Evolutionary conservation across 1,139 yeast species (phyloP), one percentile per base, ranked within the genome.

Genomic region (Yamadazyma atlantica): DNA sequence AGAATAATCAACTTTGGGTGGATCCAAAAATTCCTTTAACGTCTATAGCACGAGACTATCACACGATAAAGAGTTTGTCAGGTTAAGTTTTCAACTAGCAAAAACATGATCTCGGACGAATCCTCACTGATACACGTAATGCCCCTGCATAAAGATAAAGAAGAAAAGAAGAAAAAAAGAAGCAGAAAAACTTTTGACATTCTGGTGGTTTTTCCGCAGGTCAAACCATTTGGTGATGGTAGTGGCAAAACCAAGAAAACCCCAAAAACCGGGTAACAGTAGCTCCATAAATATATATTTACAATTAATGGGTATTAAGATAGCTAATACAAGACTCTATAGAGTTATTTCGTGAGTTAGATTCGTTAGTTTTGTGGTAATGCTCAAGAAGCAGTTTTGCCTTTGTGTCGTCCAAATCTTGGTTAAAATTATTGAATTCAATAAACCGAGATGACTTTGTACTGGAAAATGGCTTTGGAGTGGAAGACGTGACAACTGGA

Each of bases 61-160:
- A 63, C 76, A 68, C 69, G 41, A 61, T 69, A 82, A 87, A 83
- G 51, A 89, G 97, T 79, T 28, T 89, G 97, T 89, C 97, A 82
- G 95, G 92, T 86, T 84, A 83, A 85, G 92, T 89, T 90, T 90
- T 90, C 97, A 90, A 90, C 97, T 95, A 90, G 98, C 98, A 90
- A 90, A 89, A 86, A 90, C 97, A 90, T 95, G 95, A 88, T 88
- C 98, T 90, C 98, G 97, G 97, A 92, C 96, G 96, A 89, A 89
- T 92, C 97, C 97, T 90, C 98, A 90, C 96, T 89, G 97, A 90
- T 87, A 88, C 95, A 95, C 96, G 97, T 90, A 90, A 89, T 89
- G 96, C 97, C 97, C 97, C 86, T 85, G 98, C 97, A 90, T 88
- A 92, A 90, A 85, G 96, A 89, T 89, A 65, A 58, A 62, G 83